phyloP scores from a whole-genome alignment of 768 basidiomycete genomes.

The Roridomyces roridus region DNA sequence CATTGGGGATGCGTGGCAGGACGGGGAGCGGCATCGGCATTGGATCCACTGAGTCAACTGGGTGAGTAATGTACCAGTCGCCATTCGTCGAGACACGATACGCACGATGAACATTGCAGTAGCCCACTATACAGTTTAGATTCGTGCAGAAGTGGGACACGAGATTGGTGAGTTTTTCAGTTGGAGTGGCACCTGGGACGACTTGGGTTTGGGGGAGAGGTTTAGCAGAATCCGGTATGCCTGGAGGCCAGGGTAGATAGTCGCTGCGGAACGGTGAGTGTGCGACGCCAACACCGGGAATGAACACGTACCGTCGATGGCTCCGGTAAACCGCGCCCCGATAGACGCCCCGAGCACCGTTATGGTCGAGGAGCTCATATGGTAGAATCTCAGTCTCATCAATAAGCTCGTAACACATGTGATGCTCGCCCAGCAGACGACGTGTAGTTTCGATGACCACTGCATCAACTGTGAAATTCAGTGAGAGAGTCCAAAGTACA shows the following conservation, averaged over 20 bases:
- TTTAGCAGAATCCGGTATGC: constrained; percentile 11
- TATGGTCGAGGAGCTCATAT: constrained; percentile 34
- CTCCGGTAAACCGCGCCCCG: constrained; percentile 33
- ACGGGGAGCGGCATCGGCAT: constrained; percentile 34
- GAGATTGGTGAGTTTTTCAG: constrained; percentile 37
- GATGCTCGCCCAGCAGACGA: constrained; percentile 44
- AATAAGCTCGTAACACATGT: constrained; percentile 49
- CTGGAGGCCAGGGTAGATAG: constrained; percentile 34
- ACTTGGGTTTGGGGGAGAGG: background rate
- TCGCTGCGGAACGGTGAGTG: constrained; percentile 30
- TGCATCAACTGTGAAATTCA: constrained; percentile 46
- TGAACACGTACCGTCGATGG: constrained; percentile 23
- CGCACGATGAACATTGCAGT: constrained; percentile 58
- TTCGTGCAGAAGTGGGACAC: constrained; percentile 57
- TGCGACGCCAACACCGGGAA: background rate
- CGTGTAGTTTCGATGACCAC: constrained; percentile 55
- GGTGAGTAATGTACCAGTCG: background rate
- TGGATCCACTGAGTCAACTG: constrained; percentile 30
- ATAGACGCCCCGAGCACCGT: constrained; percentile 31
- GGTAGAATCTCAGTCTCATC: constrained; percentile 57
- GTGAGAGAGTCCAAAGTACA: background rate
- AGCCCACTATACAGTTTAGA: constrained; percentile 54
- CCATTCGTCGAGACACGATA: background rate
- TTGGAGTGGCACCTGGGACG: constrained; percentile 15
- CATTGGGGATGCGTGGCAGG: constrained; percentile 24